phyloP scores from a whole-genome alignment of 208 protist species.

The Trypanosoma rangeli region DNA sequence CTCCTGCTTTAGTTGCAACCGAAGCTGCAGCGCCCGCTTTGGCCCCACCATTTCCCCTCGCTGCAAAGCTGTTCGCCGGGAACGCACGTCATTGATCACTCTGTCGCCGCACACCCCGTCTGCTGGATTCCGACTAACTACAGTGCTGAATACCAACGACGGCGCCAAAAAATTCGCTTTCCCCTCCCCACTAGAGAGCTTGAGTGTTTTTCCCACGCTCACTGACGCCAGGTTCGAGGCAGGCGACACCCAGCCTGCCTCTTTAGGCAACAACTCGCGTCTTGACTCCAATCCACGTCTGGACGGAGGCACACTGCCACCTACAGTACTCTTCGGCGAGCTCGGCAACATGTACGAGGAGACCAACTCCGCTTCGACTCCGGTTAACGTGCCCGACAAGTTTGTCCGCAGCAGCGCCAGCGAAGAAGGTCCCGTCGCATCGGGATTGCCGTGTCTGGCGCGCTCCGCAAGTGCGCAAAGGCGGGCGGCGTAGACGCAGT shows the following conservation, averaged over 20 bases:
- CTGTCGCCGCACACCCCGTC: no score
- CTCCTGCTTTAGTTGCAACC: constrained; percentile 8
- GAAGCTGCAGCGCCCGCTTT: constrained; percentile 9
- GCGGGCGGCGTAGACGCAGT: constrained; percentile 42
- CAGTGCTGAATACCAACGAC: background rate
- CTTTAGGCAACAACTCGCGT: background rate
- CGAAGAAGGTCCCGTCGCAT: background rate
- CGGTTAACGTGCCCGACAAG: background rate
- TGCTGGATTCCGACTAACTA: background rate
- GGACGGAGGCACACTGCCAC: background rate
- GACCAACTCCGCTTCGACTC: background rate
- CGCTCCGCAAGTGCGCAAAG: constrained; percentile 26
- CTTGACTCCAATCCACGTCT: background rate
- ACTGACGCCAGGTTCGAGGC: background rate
- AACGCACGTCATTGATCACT: background rate
- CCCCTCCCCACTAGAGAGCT: no score
- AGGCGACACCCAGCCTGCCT: background rate
- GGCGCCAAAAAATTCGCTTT: background rate
- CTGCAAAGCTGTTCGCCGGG: background rate
- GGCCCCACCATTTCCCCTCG: background rate
- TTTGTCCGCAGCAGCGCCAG: background rate
- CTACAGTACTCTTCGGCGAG: background rate
- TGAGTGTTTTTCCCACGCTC: no score
- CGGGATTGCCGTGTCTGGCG: background rate
- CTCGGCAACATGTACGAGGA: background rate